phyloP scores from a whole-genome alignment of 2,329 filamentous ascomycete species.

The Colletotrichum sansevieriae region DNA sequence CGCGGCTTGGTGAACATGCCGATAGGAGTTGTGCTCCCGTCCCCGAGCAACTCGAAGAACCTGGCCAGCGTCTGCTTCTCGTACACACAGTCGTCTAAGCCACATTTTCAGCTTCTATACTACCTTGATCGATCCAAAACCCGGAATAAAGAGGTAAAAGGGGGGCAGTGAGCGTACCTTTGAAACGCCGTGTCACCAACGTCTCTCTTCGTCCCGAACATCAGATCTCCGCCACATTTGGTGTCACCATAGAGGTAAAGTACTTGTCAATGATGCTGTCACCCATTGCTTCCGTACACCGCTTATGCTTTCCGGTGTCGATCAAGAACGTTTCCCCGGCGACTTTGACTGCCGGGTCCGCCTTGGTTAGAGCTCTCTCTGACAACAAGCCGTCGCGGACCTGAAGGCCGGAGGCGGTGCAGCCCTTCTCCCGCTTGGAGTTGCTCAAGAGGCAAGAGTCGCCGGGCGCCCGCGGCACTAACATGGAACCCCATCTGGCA shows the following conservation, averaged over 20 bases:
- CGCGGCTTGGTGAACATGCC: not conserved
- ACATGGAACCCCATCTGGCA: conserved; percentile 14
- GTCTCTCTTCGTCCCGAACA: not conserved
- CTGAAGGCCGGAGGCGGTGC: conserved; percentile 3
- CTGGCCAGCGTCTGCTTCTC: not conserved
- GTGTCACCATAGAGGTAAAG: not conserved
- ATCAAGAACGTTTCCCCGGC: not conserved
- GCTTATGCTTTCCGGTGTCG: not conserved
- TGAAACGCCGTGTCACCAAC: not conserved
- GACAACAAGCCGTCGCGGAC: not conserved
- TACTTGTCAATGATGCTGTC: conserved; percentile 5
- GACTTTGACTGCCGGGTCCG: not conserved
- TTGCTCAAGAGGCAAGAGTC: not conserved
- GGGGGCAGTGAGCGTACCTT: not conserved
- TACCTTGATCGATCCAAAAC: not conserved
- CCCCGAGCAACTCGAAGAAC: conserved; percentile 10
- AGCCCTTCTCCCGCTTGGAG: not conserved
- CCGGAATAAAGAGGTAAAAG: not conserved
- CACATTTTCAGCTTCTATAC: not conserved
- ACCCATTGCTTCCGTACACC: not conserved
- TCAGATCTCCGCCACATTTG: conserved; percentile 1
- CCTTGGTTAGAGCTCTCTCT: not conserved
- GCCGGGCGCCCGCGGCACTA: not conserved
- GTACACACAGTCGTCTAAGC: conserved; percentile 16
- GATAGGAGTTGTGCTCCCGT: not conserved